phyloP scores from a whole-genome alignment of 106 monocot species.

The Ottelia alismoides region DNA sequence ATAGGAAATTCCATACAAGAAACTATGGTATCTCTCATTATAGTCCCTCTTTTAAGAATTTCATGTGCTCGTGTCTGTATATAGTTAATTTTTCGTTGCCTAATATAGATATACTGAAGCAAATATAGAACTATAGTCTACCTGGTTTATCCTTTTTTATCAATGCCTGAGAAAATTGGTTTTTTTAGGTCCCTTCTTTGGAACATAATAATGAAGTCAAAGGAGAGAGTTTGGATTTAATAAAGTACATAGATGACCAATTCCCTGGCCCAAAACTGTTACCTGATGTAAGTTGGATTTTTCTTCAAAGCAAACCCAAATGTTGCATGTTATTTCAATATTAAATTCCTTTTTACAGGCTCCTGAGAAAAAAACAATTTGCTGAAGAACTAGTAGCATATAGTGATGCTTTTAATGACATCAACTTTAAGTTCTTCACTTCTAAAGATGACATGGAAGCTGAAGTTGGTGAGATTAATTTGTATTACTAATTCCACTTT shows the following conservation, averaged over 20 bases:
- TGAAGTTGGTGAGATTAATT: slow-evolving; percentile 48
- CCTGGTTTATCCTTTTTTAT: no score
- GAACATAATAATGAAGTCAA: slow-evolving; percentile 32
- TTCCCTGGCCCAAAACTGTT: slow-evolving; percentile 25
- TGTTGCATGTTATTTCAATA: no score
- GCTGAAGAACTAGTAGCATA: slow-evolving; percentile 67
- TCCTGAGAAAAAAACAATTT: slow-evolving; percentile 54
- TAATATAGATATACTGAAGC: no score
- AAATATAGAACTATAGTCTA: no score
- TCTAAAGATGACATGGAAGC: slow-evolving; percentile 37
- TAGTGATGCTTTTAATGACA: slow-evolving; percentile 38
- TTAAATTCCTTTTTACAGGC: slow-evolving; percentile 53
- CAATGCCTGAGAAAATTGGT: no score
- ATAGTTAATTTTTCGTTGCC: no score
- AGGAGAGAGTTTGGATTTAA: slow-evolving; percentile 27
- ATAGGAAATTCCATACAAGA: no score
- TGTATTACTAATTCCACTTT: background rate
- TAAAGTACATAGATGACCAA: slow-evolving; percentile 24
- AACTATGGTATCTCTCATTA: no score
- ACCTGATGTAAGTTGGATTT: slow-evolving; percentile 13
- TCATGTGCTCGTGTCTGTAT: no score
- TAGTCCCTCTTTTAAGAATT: no score
- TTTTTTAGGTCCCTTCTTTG: slow-evolving; percentile 27
- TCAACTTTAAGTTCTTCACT: slow-evolving; percentile 11
- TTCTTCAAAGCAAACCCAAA: no score